Conservation (phyloP, 768 basidiomycete genomes). For the Boletus fagicola region DNA sequence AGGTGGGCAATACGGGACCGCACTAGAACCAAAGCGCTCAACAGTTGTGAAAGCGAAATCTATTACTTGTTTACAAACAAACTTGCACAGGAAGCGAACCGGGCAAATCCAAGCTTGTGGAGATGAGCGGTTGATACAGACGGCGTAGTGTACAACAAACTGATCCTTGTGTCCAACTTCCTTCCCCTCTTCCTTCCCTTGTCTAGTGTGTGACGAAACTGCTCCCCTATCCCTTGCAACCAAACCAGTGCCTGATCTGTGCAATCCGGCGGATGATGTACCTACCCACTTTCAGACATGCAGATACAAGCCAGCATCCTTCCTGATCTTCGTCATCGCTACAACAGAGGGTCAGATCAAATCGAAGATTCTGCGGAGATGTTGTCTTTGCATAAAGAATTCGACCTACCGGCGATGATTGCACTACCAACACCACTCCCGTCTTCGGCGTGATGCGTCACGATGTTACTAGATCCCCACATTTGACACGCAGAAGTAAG, state of each 20-base stretch:
- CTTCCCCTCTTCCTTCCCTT: neutral
- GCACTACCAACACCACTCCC: constrained; percentile 91
- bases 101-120: neutral
- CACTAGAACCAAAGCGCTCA: neutral
- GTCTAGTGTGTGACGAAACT: constrained; percentile 6
- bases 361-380: neutral
- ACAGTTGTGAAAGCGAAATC: neutral
- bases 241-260: neutral
- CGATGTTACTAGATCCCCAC: constrained; percentile 40
- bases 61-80: neutral
- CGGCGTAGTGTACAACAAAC: constrained; percentile 17
- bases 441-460: constrained; percentile 43
- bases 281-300: constrained; percentile 39
- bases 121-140: neutral
- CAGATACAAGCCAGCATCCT: constrained; percentile 58
- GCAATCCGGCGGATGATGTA: neutral
- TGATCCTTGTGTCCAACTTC: neutral
- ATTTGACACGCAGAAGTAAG: constrained; percentile 66
- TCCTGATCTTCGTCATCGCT: constrained; percentile 91
- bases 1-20: neutral
- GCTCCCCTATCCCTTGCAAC: neutral
- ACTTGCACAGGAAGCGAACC: neutral
- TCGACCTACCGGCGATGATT: constrained; percentile 77
- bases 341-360: constrained; percentile 3
- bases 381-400: neutral